Evolutionary conservation across 768 basidiomycete species (phyloP).

Genomic region (Serendipita sp.): DNA sequence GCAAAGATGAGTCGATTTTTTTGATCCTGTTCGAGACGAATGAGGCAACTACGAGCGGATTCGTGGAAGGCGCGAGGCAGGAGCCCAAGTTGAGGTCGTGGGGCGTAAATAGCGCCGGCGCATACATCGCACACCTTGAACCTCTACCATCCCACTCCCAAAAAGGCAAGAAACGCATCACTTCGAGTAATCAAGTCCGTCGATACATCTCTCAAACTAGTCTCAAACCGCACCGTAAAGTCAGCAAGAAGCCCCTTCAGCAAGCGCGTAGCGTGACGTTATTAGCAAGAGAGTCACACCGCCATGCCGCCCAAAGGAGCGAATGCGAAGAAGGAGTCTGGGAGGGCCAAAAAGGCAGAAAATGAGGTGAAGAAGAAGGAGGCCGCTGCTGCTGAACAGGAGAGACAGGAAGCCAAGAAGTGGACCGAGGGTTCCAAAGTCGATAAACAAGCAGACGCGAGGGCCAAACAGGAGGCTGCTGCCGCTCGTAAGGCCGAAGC

Average conservation of each 20-base stretch:
- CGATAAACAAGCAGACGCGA: constrained; percentile 29
- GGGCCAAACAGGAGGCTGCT: constrained; percentile 52
- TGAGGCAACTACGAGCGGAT: background rate
- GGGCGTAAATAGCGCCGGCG: background rate
- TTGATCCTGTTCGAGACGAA: background rate
- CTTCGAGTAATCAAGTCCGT: background rate
- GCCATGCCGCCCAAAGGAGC: constrained; percentile 73
- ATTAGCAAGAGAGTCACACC: background rate
- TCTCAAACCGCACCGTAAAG: too few relatives aligned
- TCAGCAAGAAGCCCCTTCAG: too few relatives aligned
- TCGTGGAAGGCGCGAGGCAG: constrained; percentile 1
- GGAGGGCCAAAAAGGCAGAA: constrained; percentile 81
- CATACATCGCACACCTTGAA: background rate
- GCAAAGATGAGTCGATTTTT: background rate
- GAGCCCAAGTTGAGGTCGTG: background rate
- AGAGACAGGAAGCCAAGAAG: constrained; percentile 48
- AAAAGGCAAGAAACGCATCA: too few relatives aligned
- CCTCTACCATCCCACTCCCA: too few relatives aligned
- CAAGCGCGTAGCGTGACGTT: too few relatives aligned
- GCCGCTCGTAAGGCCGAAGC: constrained; percentile 77
- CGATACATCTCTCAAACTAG: background rate
- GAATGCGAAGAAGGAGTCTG: constrained; percentile 86
- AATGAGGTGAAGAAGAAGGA: constrained; percentile 72
- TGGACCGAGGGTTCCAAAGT: constrained; percentile 58
- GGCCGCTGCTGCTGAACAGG: constrained; percentile 47